These are phyloP conservation scores for Xylaria sp. DNA, from an alignment of 2,329 filamentous ascomycete genomes.

Conservation along the genomic window DNA sequence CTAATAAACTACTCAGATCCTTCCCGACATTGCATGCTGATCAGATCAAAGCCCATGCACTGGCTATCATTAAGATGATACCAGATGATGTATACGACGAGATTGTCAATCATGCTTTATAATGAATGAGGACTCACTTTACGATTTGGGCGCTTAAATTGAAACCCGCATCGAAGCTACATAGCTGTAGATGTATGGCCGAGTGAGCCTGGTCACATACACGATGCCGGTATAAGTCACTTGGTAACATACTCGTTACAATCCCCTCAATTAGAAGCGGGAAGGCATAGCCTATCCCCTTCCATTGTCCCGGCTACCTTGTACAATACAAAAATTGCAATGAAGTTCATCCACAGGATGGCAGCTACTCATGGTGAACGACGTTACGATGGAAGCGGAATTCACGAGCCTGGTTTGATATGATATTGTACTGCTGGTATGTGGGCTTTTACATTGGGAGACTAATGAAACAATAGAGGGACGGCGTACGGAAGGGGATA, in stretches of 20 bases:
- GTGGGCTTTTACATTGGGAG: background rate
- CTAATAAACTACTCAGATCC: slow-evolving; percentile 87
- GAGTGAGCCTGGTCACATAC: background rate
- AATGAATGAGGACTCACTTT: background rate
- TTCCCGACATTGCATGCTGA: slow-evolving; percentile 85
- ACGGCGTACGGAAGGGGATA: background rate
- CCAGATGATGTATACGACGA: slow-evolving; percentile 89
- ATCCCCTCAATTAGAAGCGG: background rate
- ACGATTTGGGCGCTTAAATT: background rate
- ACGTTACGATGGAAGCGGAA: slow-evolving; percentile 14
- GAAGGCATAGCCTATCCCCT: too few species aligned
- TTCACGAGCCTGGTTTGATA: background rate
- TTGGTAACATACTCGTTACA: background rate
- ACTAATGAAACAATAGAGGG: background rate
- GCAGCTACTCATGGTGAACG: slow-evolving; percentile 1
- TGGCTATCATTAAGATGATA: slow-evolving; percentile 87
- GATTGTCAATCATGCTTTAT: slow-evolving; percentile 85
- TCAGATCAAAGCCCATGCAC: slow-evolving; percentile 81
- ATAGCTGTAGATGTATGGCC: background rate
- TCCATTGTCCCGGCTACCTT: too few species aligned
- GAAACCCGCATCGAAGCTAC: background rate
- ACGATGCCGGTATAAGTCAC: background rate
- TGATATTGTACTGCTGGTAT: slow-evolving; percentile 13
- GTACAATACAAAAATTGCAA: background rate
- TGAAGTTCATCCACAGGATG: slow-evolving; percentile 6